Percentiles rank a stretch among this genome's conserved stretches.
These are phyloP conservation scores for Cymbidium sinense DNA, from an alignment of 106 monocot genomes.

Conservation along the genomic window DNA sequence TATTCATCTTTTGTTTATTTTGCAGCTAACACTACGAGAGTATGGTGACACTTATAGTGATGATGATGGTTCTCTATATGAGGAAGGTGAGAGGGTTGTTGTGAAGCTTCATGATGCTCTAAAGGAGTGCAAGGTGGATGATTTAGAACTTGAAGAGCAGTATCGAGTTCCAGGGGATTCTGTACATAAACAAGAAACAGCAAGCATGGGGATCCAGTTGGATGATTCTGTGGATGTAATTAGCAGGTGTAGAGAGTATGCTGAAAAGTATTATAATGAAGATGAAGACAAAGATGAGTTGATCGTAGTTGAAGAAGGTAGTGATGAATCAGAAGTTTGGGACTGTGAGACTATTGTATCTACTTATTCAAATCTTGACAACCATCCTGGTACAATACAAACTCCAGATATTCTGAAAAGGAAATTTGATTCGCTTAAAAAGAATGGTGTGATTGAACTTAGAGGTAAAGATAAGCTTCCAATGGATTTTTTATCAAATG, in stretches of 20 bases:
- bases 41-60: slow-evolving; percentile 49
- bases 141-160: slow-evolving; percentile 31
- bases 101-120: slow-evolving; percentile 53
- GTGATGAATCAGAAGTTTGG: slow-evolving; percentile 84
- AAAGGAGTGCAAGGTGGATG: slow-evolving; percentile 41
- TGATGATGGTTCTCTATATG: slow-evolving; percentile 17
- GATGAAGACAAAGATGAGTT: slow-evolving; percentile 35
- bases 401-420: slow-evolving; percentile 50
- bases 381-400: slow-evolving; percentile 88
- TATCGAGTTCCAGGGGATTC: slow-evolving; percentile 62
- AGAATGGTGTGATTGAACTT: slow-evolving; percentile 50
- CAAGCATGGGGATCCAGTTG: slow-evolving; percentile 1
- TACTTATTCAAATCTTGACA: slow-evolving; percentile 88
- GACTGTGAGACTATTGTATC: slow-evolving; percentile 95
- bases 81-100: slow-evolving; percentile 41
- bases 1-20: slow-evolving; percentile 5
- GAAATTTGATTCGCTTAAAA: slow-evolving; percentile 25
- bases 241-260: slow-evolving; percentile 72
- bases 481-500: slow-evolving; percentile 62
- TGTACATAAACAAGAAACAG: slow-evolving; percentile 17
- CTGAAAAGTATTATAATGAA: slow-evolving; percentile 63
- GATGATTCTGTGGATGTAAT: slow-evolving; percentile 51
- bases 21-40: slow-evolving; percentile 60
- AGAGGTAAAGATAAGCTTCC: slow-evolving; percentile 83
- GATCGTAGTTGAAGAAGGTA: slow-evolving; percentile 64